Base-by-base conservation (phyloP, 306 rosid genomes). In the Lotus japonicus region DNA sequence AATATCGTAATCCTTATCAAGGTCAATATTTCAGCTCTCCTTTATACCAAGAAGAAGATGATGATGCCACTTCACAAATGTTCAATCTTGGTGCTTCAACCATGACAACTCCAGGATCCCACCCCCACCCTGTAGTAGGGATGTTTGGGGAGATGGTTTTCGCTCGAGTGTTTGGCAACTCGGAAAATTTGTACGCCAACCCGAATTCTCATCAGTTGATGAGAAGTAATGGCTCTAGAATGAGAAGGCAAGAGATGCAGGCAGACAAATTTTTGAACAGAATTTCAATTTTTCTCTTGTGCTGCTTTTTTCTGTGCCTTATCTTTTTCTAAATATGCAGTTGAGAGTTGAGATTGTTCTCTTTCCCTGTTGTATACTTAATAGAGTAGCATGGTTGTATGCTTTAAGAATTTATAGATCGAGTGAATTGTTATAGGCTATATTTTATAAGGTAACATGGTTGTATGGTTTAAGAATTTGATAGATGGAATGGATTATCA, bases 211-310 rank as follows among this genome's bases (percentile, higher is more conserved):
- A 88, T 62, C 83, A 78, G 57, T 15, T 62, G 43, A 68, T 62
- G 64, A 84, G 87, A 33, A 74, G 70, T 66, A 73, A 78, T 31
- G 81, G 77, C 54, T 73, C 89, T 1, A 84, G 99, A 70, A 26
- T 87, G 82, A 88, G 97, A 78, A 90, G 96, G 80, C 96, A 76
- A 21, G 95, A 90, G 80, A 81, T 90, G 82, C 89, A 88, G 85
- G 89, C 85, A 51, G 85, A 87, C 28, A 95, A 88, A 68, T 95
- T 86, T 5, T 75, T 95, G 54, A 88, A 84, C 70, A 90, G 99
- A 80, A 76, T 95, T 71, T 88, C 96, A 8, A 53, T 88, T 48
- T 95, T 95, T 80, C 85, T 95, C 11, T 79, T 95, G 42, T 95
- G 96, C 67, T 95, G 96, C 74, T 71, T 87, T 48, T 79, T 95